Evolutionary conservation across 2,329 filamentous ascomycete genomes (phyloP), one percentile per base, ranked within the genome.

Genomic region (Ophiocordyceps camponoti-saundersi): DNA sequence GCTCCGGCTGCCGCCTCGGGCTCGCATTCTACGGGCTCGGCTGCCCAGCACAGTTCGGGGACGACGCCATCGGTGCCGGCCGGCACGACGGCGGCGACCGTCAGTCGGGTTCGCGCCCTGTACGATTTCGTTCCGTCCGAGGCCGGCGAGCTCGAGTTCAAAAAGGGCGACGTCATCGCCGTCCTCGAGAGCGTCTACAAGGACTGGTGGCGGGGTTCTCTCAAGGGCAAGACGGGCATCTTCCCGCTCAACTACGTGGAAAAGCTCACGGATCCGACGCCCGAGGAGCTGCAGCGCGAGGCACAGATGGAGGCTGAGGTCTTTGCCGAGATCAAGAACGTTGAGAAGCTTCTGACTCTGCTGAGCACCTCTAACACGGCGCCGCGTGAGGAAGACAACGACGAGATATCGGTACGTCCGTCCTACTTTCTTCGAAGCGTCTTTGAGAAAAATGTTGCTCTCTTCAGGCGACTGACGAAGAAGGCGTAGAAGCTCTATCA

Each of bases 231-330:
- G 64, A 95, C 88, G 7, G 92, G 92, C 55, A 98, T 98, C 53
- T 98, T 98, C 65, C 92, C 92, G 7, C 75, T 98, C 53, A 98
- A 98, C 67, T 98, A 98, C 59, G 92, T 98, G 16, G 92, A 98
- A 68, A 98, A 98, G 65, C 71, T 98, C 52, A 80, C 89, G 47
- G 92, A 98, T 59, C 92, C 92, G 6, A 96, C 92, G 0, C 81
- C 82, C 18, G 90, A 96, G 55, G 92, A 98, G 70, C 65, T 98
- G 54, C 88, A 95, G 65, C 79, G 86, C 48, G 92, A 98, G 67
- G 90, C 92, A 3, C 86, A 95, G 61, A 96, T 95, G 82, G 92
- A 98, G 65, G 72, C 74, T 8, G 75, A 79, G 61, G 75, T 79
- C 29, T 79, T 79, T 61, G 74, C 74, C 5, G 75, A 79, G 63